Conservation (phyloP, 169 alveolate species). For the Eimeria falciformis region DNA sequence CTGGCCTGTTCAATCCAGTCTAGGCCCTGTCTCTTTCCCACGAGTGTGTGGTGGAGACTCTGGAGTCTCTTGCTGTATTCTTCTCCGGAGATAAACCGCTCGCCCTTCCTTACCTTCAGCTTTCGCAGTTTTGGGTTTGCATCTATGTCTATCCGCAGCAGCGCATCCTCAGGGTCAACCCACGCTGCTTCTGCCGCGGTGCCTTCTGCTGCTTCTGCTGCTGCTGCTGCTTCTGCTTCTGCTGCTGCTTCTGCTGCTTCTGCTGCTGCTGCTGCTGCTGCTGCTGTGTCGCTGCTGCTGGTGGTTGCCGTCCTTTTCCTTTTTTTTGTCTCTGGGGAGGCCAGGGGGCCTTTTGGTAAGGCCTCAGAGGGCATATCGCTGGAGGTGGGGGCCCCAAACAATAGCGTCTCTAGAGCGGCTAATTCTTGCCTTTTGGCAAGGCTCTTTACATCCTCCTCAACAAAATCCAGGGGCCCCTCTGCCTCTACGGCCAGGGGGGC, state of each 20-base stretch:
- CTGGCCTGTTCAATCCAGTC: constrained; percentile 56
- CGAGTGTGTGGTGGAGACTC: background rate
- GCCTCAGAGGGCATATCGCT: background rate
- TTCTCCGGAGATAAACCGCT: background rate
- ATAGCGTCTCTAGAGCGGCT: background rate
- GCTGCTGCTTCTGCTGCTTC: background rate
- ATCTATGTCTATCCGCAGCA: background rate
- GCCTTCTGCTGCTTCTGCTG: background rate
- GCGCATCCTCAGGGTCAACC: constrained; percentile 41
- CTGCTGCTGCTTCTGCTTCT: background rate
- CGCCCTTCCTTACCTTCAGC: constrained; percentile 7
- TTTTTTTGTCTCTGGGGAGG: background rate
- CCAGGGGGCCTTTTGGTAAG: background rate
- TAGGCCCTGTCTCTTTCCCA: background rate
- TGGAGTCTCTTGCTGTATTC: background rate
- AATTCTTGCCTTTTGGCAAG: background rate
- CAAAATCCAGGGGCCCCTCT: background rate
- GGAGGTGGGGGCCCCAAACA: background rate
- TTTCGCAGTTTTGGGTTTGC: constrained; percentile 54
- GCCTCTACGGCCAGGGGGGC: background rate
- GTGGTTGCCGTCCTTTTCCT: background rate
- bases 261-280: background rate
- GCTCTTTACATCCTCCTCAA: background rate
- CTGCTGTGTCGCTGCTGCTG: background rate
- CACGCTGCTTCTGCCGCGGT: constrained; percentile 12